Evolutionary conservation across 176 grass and related monocot genomes (phyloP), one percentile per base, ranked within the genome.

Genomic region (Themeda triandra): DNA sequence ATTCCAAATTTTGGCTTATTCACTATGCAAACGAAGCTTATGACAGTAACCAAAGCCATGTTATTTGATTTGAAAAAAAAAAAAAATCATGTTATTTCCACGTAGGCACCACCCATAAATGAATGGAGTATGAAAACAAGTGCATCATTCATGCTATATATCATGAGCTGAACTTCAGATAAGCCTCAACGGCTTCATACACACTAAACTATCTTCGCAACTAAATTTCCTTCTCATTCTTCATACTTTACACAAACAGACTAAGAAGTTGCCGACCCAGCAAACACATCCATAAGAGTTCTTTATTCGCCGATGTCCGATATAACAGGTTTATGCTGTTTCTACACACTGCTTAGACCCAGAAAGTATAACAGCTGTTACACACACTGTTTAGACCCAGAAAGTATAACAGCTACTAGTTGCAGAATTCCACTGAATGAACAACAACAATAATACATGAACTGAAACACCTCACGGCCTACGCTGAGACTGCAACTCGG

Each of bases 381-480:
- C n/a, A n/a, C n/a, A n/a, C n/a, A n/a, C n/a, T n/a, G n/a, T 60
- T 37, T 74, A 73, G 35, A 66, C 66, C 79, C 54, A 73, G 54
- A 82, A 71, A 83, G 36, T 10, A 68, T 39, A 67, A 68, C 73
- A 71, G 41, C 23, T 53, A 70, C 29, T 1, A 28, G 63, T 48
- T 77, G 18, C 71, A 51, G 74, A 31, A 87, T 83, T 74, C 69
- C 28, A 75, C 37, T 75, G 59, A 79, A 74, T 75, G 59, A 80
- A 79, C 18, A 6, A 40, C 49, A 69, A 31, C 0, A 18, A 68
- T 15, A 13, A 2, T 25, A 1, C 1, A 6, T 17, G 13, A 68
- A 41, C 59, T 25, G 53, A 13, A 76, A 51, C 23, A 10, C 8
- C 30, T 85, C 77, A 85, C 35, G n/a, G 71, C 78, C 83, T 83